Evolutionary conservation across 2,329 filamentous ascomycete genomes (phyloP), one percentile per base, ranked within the genome.

Genomic region (Arthrinium phaeospermum): DNA sequence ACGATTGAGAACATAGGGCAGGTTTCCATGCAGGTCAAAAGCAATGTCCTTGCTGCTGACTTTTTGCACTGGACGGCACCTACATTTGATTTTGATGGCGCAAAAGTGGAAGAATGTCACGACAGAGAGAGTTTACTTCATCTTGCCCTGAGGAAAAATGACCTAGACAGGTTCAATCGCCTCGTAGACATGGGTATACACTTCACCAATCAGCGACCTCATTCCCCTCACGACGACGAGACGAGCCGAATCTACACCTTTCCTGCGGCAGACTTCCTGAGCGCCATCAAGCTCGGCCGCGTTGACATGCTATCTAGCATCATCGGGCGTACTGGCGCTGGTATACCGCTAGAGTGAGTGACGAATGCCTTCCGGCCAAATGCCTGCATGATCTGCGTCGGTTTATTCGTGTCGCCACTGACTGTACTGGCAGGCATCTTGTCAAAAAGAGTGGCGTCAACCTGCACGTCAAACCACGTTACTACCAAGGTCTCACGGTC

Each of bases 1-100:
- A 96, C 94, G 0, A 88, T 96, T 70, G 92, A 96, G 22, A 90
- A 94, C 75, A 86, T 96, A 72, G 92, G 92, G 0, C 88, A 93
- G 75, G 85, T 93, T 4, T 89, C 89, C 0, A 91, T 88, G 78
- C 86, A 92, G 71, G 92, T 94, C 72, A 91, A 93, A 78, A 93
- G 92, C 72, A 82, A 85, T 22, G 82, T 87, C 12, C 86, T 85
- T 47, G 91, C 94, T 1, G 78, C 88, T 1, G 74, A 80, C 0
- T 80, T 93, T 71, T 80, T 95, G 6, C 57, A 41, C 30, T 64
- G 57, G 57, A 41, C 34, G 16, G 10, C 57, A n/a, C 57, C 57
- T 8, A 64, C 57, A 41, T 64, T 37, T 19, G 19, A 24, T 13
- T 41, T 64, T 8, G n/a, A 41, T 10, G 57, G 57, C 34, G 4